Evolutionary conservation across 306 rosid species (phyloP), one percentile per base, ranked within the genome.

Genomic region (Rosa multiflora): DNA sequence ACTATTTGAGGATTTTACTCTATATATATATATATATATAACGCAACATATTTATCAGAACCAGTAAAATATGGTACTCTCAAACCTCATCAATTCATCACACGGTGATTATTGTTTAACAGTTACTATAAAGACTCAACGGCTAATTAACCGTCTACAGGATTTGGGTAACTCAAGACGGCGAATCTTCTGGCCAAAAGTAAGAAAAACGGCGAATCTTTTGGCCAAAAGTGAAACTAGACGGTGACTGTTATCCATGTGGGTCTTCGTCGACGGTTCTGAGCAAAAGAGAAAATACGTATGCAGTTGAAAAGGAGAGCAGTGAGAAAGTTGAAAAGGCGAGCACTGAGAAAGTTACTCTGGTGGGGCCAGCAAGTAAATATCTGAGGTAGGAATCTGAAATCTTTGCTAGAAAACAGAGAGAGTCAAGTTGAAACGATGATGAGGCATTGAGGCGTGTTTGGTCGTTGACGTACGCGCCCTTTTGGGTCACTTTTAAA

Each of bases 381-480:
- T 40, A 42, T n/a, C 78, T 42, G 4, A 73, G 6, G 53, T 23
- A 42, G 78, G 69, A 21, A 58, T 23, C 43, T 26, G 55, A 40
- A 58, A 74, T 13, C 8, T 23, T 13, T 13, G 49, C 29, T 39
- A 40, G 15, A 18, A 43, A 39, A 67, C 49, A 37, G 23, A 17
- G 46, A 49, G 68, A 74, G 40, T 43, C 78, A 58, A 74, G 78
- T 74, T 42, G 78, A 15, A 73, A 14, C 69, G 72, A 67, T 17
- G 26, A 67, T 8, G 48, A 1, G 46, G 21, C 10, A 13, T 67
- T 8, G 48, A 1, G 46, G 21, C 10, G 23, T 67, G n/a, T 37
- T 15, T 58, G 53, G 70, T 75, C 56, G 51, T 73, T 73, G 67
- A 73, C 77, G 77, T 74, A 56, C 67, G 78, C 78, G 55, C 64